A percentile compares a stretch with the other conserved stretches of the same genome.
Evolutionary conservation across 2,329 filamentous ascomycete species (phyloP).

Genomic region (Fusarium nurragi): DNA sequence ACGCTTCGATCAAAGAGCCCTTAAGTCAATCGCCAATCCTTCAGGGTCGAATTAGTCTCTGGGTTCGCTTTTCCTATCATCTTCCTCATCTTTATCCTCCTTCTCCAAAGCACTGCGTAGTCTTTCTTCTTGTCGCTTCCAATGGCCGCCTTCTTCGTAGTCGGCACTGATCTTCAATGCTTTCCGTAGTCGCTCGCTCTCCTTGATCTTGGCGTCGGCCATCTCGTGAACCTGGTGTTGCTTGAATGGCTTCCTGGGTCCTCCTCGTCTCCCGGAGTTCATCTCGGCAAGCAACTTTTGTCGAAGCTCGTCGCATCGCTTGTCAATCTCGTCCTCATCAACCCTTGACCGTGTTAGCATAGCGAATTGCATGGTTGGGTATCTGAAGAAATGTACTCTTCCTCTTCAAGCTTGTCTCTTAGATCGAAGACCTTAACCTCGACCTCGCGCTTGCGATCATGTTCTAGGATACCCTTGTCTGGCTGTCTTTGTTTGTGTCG

Average conservation of each 20-base stretch:
- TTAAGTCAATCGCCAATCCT: neutral
- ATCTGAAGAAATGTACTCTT: conserved; percentile 65
- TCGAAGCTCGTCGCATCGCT: conserved; percentile 56
- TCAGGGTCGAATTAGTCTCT: conserved; percentile 10
- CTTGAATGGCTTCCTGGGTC: conserved; percentile 72
- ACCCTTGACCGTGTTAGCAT: conserved; percentile 59
- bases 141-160: conserved; percentile 87
- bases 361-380: neutral
- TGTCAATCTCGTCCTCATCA: conserved; percentile 91
- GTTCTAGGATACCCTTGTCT: conserved; percentile 91
- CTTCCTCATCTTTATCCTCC: conserved; percentile 51
- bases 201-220: conserved; percentile 94
- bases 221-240: conserved; percentile 95
- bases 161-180: conserved; percentile 88
- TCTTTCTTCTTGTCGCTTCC: conserved; percentile 83
- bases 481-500: conserved; percentile 84
- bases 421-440: conserved; percentile 95
- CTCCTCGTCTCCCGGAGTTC: conserved; percentile 47
- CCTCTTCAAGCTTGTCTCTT: conserved; percentile 89
- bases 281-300: conserved; percentile 54
- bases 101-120: conserved; percentile 57
- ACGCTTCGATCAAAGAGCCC: neutral
- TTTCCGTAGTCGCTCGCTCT: conserved; percentile 86
- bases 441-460: conserved; percentile 89
- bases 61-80: conserved; percentile 47